Evolutionary conservation across 2,329 filamentous ascomycete species (phyloP).

Genomic region (Diaporthe batatas): DNA sequence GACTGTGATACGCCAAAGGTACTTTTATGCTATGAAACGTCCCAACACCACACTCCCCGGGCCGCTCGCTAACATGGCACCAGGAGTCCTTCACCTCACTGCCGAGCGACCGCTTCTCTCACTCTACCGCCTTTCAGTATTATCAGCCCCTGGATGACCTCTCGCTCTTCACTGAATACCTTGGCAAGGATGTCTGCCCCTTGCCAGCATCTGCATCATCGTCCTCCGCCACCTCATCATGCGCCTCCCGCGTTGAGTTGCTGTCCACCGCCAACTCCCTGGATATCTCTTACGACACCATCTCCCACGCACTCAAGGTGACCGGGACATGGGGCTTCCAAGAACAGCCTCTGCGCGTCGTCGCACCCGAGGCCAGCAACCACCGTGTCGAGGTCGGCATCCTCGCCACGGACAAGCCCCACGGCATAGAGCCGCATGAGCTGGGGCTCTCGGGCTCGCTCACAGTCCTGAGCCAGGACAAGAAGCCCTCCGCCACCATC

Average conservation of each 20-base stretch:
- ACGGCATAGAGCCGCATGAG: conserved; percentile 75
- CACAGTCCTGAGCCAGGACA: conserved; percentile 81
- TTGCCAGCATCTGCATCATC: conserved; percentile 50
- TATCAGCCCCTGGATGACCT: conserved; percentile 74
- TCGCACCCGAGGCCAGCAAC: conserved; percentile 50
- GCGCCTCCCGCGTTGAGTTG: conserved; percentile 60
- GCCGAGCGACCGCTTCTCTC: conserved; percentile 68
- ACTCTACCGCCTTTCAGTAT: conserved; percentile 76
- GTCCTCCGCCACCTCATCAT: conserved; percentile 51
- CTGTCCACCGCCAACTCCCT: conserved; percentile 71
- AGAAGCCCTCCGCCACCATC: conserved; percentile 78
- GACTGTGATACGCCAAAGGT: conserved; percentile 53
- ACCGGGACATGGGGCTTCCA: conserved; percentile 73
- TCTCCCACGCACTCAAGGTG: conserved; percentile 74
- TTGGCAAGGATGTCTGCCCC: conserved; percentile 66
- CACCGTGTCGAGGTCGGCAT: conserved; percentile 85
- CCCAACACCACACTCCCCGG: not conserved
- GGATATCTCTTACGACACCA: conserved; percentile 82
- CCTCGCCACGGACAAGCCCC: conserved; percentile 73
- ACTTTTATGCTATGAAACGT: conserved; percentile 40
- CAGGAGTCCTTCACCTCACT: conserved; percentile 74
- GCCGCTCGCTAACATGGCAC: conserved; percentile 22
- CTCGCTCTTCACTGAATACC: conserved; percentile 65
- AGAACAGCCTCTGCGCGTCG: conserved; percentile 56
- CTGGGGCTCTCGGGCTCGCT: conserved; percentile 83